Evolutionary conservation across 2,329 filamentous ascomycete genomes (phyloP).

Genomic region (Calonectria honghensis): DNA sequence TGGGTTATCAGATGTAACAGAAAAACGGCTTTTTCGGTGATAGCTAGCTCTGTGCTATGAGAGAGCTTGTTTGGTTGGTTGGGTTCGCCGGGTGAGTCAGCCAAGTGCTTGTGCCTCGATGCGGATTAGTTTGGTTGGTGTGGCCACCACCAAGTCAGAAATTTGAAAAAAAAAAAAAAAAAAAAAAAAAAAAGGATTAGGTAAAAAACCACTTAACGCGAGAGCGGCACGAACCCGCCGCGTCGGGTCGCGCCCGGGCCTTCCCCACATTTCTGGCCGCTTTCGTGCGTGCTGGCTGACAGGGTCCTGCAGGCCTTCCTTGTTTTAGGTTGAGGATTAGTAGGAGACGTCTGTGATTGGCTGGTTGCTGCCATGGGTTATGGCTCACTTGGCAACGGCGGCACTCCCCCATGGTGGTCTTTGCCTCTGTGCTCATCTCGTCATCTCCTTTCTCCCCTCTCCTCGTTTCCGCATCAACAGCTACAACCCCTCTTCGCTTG

Average conservation of each 20-base stretch:
- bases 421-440: conserved; percentile 2
- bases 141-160: conserved; percentile 11
- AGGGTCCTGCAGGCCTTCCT: conserved; percentile 20
- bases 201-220: conserved; percentile 55
- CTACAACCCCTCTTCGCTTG: conserved; percentile 23
- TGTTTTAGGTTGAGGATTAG: conserved; percentile 40
- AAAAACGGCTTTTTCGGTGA: conserved; percentile 2
- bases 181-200: background rate
- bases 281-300: conserved; percentile 29
- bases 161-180: background rate
- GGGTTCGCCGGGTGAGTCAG: conserved; percentile 39
- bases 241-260: conserved; percentile 39
- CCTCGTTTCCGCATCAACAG: conserved; percentile 38
- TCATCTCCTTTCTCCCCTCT: conserved; percentile 18
- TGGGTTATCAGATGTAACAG: conserved; percentile 13
- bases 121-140: background rate
- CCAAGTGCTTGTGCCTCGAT: background rate
- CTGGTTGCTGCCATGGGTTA: conserved; percentile 7
- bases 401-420: background rate
- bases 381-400: conserved; percentile 21
- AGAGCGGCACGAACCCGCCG: conserved; percentile 54
- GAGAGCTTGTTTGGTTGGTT: conserved; percentile 1
- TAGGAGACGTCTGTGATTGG: conserved; percentile 31
- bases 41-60: background rate
- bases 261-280: conserved; percentile 29